Evolutionary conservation across 441 rosid genomes (phyloP), one percentile per base, ranked within the genome.

Genomic region (Theobroma grandiflorum): DNA sequence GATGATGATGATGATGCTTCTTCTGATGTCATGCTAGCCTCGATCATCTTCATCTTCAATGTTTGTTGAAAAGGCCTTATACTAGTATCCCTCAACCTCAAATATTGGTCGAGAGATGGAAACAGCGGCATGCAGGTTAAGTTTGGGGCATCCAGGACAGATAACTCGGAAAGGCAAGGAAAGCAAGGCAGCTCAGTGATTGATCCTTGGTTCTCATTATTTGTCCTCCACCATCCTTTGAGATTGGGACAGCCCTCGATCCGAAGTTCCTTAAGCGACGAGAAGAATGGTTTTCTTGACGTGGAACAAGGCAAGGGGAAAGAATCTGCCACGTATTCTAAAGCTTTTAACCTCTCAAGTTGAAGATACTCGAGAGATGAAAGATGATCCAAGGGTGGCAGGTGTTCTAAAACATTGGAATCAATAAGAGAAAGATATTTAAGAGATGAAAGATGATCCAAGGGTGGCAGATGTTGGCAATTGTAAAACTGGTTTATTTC

Each of bases 401-500:
- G 31, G 31, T 26, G 31, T 26, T 26, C 31, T 26, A 26, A 26
- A 26, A 26, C 31, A 26, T 26, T 26, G 31, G 31, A 26, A 26
- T 26, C 0, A 0, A 0, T 1, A 26, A 26, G 31, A 20, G 0
- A 0, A 62, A 80, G 79, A 57, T 6, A 22, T 70, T 80, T 43
- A 5, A 80, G 79, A 55, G 3, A n/a, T 22, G 65, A 59, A 38
- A 80, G 63, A 31, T 80, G 69, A 74, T 75, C 57, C 50, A 80
- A 31, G 11, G 71, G 71, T 8, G 83, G 79, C 9, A 80, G 79
- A 37, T 52, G 5, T 52, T 37, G 38, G 77, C 65, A 81, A n/a
- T 26, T 26, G 1, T 0, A 2, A 76, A 45, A 69, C 3, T 40
- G 9, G 1, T 6, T 6, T 33, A 81, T 22, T 3, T 31, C n/a